Percentiles rank a stretch among this genome's conserved stretches.
phyloP scores from a whole-genome alignment of 164 flowering plant species.

The Sextonia rubra region DNA sequence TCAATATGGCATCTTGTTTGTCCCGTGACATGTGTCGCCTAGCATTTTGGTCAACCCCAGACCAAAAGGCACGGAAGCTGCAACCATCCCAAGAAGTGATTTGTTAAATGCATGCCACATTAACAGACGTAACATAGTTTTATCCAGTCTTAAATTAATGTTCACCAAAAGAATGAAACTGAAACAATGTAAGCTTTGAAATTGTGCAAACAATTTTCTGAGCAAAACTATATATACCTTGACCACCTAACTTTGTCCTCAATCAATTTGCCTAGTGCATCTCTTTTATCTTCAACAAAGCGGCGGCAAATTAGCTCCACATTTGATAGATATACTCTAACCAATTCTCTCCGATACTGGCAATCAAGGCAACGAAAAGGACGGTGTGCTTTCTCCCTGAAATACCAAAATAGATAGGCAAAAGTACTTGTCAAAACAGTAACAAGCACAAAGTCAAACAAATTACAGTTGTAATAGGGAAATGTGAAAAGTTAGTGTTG shows the following conservation, averaged over 20 bases:
- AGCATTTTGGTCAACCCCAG: conserved; percentile 66
- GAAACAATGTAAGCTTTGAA: background rate
- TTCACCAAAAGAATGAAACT: background rate
- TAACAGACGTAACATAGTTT: background rate
- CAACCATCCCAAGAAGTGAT: conserved; percentile 18
- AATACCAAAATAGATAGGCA: conserved; percentile 5
- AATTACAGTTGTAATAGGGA: too few relatives aligned
- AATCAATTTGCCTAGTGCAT: conserved; percentile 73
- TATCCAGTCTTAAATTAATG: background rate
- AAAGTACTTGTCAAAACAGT: background rate
- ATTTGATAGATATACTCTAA: conserved; percentile 82
- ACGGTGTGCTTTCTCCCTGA: conserved; percentile 85
- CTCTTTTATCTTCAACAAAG: conserved; percentile 80
- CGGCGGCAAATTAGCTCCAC: conserved; percentile 87
- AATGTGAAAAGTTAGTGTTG: too few relatives aligned
- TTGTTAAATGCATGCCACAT: background rate
- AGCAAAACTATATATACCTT: conserved; percentile 41
- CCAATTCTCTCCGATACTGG: conserved; percentile 92
- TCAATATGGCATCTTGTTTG: conserved; percentile 70
- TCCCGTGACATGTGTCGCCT: conserved; percentile 81
- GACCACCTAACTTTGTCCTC: conserved; percentile 89
- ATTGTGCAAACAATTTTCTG: background rate
- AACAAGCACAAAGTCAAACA: too few relatives aligned
- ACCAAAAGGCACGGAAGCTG: conserved; percentile 91
- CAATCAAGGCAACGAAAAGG: conserved; percentile 94